Conservation (phyloP, 139 green algal genomes). For the Closterium sp. region DNA sequence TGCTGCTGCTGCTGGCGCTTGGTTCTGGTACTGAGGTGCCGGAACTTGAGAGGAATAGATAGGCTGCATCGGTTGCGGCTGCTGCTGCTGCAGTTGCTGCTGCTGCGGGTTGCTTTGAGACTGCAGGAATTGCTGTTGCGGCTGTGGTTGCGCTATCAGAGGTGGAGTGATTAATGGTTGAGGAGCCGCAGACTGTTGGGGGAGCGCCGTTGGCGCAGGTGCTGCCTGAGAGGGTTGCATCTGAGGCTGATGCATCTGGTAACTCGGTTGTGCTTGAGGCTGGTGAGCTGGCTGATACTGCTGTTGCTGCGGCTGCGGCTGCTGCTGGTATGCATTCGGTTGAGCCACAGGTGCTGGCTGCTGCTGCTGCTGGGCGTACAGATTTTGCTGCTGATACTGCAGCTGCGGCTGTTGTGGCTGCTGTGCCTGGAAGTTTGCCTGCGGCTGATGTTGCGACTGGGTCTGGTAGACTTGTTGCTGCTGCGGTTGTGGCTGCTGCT, state of each 20-base stretch:
- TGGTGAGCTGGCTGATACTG: not conserved
- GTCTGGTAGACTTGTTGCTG: not conserved
- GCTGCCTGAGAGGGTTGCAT: not conserved
- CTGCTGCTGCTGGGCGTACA: not conserved
- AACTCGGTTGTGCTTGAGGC: not conserved
- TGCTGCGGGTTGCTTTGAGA: not conserved
- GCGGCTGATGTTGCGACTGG: not conserved
- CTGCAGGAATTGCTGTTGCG: not conserved
- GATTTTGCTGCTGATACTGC: not conserved
- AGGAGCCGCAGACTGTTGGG: not conserved
- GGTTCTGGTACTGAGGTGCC: not conserved
- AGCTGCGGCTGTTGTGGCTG: not conserved
- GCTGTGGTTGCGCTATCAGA: not conserved
- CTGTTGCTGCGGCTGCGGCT: conserved; percentile 2
- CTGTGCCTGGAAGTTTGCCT: not conserved
- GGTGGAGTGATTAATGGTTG: not conserved
- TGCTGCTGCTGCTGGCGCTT: not conserved
- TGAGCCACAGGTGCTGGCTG: not conserved
- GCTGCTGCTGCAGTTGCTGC: not conserved
- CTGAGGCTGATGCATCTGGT: not conserved
- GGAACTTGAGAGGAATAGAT: not conserved
- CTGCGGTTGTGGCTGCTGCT: not conserved
- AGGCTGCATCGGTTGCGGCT: not conserved
- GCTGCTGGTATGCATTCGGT: not conserved
- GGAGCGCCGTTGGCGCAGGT: not conserved